Conservation (phyloP, 768 basidiomycete species). For the Pleurotus tuber-regium region DNA sequence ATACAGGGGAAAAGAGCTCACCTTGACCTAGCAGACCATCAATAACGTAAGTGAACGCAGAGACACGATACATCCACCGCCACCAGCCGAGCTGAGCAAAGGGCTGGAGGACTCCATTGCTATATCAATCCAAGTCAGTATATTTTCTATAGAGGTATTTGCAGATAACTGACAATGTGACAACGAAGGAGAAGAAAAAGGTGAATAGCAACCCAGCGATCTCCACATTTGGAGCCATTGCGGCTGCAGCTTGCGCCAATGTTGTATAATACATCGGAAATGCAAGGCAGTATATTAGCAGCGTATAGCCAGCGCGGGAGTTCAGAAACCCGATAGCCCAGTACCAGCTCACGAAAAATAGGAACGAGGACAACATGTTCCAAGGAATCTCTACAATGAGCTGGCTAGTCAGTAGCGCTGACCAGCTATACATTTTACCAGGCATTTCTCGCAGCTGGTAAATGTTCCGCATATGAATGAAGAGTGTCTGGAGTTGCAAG, state of each 20-base stretch:
- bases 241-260: conserved; percentile 49
- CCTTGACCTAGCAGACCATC: conserved; percentile 51
- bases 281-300: conserved; percentile 30
- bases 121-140: too few relatives aligned
- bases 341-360: conserved; percentile 73
- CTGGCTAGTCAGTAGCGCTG: conserved; percentile 52
- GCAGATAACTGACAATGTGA: too few relatives aligned
- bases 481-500: conserved; percentile 63
- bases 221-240: conserved; percentile 54
- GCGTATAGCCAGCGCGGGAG: conserved; percentile 55
- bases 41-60: conserved; percentile 57
- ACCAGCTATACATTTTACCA: conserved; percentile 64
- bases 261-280: conserved; percentile 45
- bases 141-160: too few relatives aligned
- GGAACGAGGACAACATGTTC: conserved; percentile 56
- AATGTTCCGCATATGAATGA: conserved; percentile 54
- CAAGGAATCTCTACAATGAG: conserved; percentile 60
- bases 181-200: conserved; percentile 52
- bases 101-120: conserved; percentile 66
- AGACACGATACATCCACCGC: conserved; percentile 60
- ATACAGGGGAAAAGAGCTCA: conserved; percentile 26
- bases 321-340: conserved; percentile 64
- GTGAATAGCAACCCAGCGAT: conserved; percentile 53
- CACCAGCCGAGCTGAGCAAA: conserved; percentile 59
- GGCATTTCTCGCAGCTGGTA: conserved; percentile 69